Base-by-base conservation (phyloP, 1,139 yeast genomes). In the Casaregolazyma lundiana region DNA sequence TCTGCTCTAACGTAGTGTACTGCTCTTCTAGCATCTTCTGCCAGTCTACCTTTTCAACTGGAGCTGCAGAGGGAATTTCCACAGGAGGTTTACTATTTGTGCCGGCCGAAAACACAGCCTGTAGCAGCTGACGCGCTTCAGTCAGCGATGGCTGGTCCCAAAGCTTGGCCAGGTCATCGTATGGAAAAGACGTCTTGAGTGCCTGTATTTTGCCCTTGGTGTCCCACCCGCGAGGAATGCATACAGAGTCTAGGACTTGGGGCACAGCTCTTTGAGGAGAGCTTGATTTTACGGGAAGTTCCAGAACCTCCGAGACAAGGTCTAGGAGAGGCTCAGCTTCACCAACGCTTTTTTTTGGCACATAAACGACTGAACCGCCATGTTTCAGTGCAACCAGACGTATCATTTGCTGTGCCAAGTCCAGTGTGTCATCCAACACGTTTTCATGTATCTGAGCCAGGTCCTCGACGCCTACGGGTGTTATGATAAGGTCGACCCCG, bases 351-450 rank as follows among this genome's bases (percentile, higher is more conserved):
- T 54, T 41, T n/a, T 38, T 35, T 19, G 48, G 47, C 2, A 53
- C 45, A 29, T 57, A 57, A 0, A 61, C 54, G 3, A 62, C 47
- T 4, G 65, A 59, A 1, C 62, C 66, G 4, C 66, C 75, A 55
- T 75, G 76, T 35, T 70, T 66, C 43, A 78, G 58, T 9, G 78
- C 68, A 0, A 80, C 50, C 7, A 73, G 63, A 35, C 95, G 69
- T 24, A 81, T 53, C 38, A 70, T 57, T 54, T 82, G 85, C 57
- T 84, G 88, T 2, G 72, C 57, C 45, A 58, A 68, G 47, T 76
- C 81, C 24, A 73, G 44, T 1, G 52, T 48, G 15, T 61, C 63
- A 38, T 64, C 65, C 3, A 56, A 47, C 22, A 50, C 38, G 18
- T 40, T 26, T 5, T 45, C 44, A 9, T 46, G 46, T 29, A 45